A percentile compares a stretch with the other conserved stretches of the same genome.
These are phyloP conservation scores for Ogataea nakhonphanomensis DNA, from an alignment of 805 yeast genomes.

Conservation along the genomic window DNA sequence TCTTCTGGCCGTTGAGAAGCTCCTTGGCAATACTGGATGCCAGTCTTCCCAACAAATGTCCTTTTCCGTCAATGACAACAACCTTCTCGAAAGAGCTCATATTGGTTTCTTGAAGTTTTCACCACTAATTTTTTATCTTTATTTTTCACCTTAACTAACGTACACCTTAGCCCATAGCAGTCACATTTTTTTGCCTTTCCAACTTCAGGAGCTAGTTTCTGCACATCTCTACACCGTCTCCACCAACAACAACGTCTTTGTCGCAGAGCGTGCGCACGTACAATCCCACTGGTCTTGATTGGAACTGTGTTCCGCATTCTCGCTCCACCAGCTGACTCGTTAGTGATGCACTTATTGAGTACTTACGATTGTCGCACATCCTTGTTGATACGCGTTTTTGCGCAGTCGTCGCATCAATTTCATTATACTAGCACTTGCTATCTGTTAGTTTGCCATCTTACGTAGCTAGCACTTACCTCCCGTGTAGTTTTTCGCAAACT, in stretches of 20 bases:
- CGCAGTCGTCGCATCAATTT: conserved; percentile 21
- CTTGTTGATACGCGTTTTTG: conserved; percentile 19
- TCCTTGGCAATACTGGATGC: conserved; percentile 99
- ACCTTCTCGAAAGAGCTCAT: conserved; percentile 94
- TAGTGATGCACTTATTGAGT: conserved; percentile 1
- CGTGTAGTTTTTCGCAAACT: conserved; percentile 21
- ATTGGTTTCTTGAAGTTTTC: conserved; percentile 23
- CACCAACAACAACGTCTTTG: conserved; percentile 15
- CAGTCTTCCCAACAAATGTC: conserved; percentile 99
- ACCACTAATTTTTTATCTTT: conserved; percentile 10
- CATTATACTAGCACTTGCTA: conserved; percentile 21
- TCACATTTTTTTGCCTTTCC: conserved; percentile 3
- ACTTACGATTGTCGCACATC: conserved; percentile 24
- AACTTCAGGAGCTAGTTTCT: background rate
- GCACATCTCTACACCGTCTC: conserved; percentile 7
- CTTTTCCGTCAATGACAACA: conserved; percentile 99
- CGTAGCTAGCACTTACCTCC: conserved; percentile 25
- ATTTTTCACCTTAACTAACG: conserved; percentile 6
- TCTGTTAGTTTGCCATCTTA: conserved; percentile 4
- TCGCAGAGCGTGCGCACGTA: conserved; percentile 23
- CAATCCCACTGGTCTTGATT: conserved; percentile 22
- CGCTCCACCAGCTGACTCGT: conserved; percentile 18
- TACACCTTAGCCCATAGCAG: conserved; percentile 10
- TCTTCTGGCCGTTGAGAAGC: conserved; percentile 95
- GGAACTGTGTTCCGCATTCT: conserved; percentile 9